These are phyloP conservation scores for Xanthoconium stramineum DNA, from an alignment of 768 basidiomycete species.

Conservation along the genomic window DNA sequence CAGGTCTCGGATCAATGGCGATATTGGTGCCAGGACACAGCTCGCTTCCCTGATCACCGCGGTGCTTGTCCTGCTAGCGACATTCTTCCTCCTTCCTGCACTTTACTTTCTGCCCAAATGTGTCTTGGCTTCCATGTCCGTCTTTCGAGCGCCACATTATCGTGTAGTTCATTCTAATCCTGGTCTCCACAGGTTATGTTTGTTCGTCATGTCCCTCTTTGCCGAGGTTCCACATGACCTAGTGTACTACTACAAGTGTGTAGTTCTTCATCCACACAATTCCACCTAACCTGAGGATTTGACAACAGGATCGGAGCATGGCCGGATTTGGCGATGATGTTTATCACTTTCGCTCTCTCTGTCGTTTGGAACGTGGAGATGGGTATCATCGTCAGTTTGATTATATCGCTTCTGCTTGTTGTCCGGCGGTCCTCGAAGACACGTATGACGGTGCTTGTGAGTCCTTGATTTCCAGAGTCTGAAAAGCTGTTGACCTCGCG, in stretches of 20 bases:
- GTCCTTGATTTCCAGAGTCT: background rate
- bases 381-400: slow-evolving; percentile 84
- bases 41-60: slow-evolving; percentile 84
- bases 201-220: slow-evolving; percentile 83
- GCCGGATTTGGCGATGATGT: slow-evolving; percentile 85
- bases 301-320: slow-evolving; percentile 74
- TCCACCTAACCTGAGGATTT: background rate
- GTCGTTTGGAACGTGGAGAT: slow-evolving; percentile 91
- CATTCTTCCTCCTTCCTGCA: slow-evolving; percentile 85
- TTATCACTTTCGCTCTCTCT: slow-evolving; percentile 82
- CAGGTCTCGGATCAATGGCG: slow-evolving; percentile 84
- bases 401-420: slow-evolving; percentile 84
- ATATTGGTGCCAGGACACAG: slow-evolving; percentile 85
- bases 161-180: slow-evolving; percentile 9
- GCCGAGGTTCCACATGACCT: slow-evolving; percentile 87
- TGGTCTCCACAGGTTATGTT: slow-evolving; percentile 54
- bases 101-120: slow-evolving; percentile 88
- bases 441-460: slow-evolving; percentile 85
- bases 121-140: slow-evolving; percentile 84
- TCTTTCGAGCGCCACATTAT: slow-evolving; percentile 11
- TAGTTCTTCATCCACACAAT: slow-evolving; percentile 1
- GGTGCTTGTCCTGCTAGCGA: slow-evolving; percentile 70
- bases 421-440: slow-evolving; percentile 87
- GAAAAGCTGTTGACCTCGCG: background rate
- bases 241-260: slow-evolving; percentile 77